phyloP scores from a whole-genome alignment of 2,329 filamentous ascomycete genomes.

The Colletotrichum caudatum region DNA sequence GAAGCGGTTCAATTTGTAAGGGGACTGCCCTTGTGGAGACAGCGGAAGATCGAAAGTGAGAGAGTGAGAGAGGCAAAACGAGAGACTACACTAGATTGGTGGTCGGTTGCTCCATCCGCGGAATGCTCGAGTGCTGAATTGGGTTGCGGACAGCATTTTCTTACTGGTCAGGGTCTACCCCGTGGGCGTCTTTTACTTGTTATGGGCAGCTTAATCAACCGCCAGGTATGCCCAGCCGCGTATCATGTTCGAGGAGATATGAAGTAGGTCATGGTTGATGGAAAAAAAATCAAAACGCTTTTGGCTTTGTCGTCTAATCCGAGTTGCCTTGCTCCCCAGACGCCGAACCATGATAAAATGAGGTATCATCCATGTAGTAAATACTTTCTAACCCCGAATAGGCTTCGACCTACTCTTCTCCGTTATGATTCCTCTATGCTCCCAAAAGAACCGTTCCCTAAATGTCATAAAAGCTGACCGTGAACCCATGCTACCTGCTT shows the following conservation, averaged over 20 bases:
- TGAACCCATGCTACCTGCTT: background rate
- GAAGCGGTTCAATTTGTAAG: slow-evolving; percentile 90
- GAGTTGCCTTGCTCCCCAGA: slow-evolving; percentile 11
- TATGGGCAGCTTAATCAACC: background rate
- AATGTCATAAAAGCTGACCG: slow-evolving; percentile 21
- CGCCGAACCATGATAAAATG: slow-evolving; percentile 32
- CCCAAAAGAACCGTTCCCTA: slow-evolving; percentile 11
- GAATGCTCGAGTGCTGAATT: background rate
- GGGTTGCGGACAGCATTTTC: slow-evolving; percentile 19
- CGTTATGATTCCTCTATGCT: slow-evolving; percentile 15
- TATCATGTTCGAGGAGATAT: background rate
- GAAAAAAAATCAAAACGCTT: background rate
- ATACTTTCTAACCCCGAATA: slow-evolving; percentile 27
- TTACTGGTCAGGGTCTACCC: slow-evolving; percentile 21
- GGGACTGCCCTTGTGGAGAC: background rate
- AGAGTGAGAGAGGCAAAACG: background rate
- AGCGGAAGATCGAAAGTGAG: background rate
- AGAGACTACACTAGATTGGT: background rate
- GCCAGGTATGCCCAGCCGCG: background rate
- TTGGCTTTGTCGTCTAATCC: background rate
- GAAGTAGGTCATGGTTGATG: background rate
- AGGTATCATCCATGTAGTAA: slow-evolving; percentile 37
- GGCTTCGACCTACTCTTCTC: slow-evolving; percentile 24
- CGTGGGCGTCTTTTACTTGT: slow-evolving; percentile 28
- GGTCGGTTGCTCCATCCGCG: background rate